These are phyloP conservation scores for Tolypocladium pustulatum DNA, from an alignment of 2,329 filamentous ascomycete genomes.

Conservation along the genomic window DNA sequence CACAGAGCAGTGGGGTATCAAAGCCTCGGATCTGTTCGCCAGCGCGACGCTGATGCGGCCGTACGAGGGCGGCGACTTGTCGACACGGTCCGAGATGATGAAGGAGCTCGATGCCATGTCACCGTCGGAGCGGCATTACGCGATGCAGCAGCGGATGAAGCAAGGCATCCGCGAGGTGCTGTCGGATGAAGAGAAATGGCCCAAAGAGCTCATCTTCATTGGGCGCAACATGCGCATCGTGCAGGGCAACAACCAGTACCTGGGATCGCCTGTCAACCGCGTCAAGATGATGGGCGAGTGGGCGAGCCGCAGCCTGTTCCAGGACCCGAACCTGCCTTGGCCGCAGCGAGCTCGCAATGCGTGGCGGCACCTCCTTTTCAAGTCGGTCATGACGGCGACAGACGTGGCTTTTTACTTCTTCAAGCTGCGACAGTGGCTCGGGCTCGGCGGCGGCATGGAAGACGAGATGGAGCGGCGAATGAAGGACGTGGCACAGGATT, in stretches of 20 bases:
- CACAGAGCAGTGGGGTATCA: constrained; percentile 75
- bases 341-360: constrained; percentile 56
- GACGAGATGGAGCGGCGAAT: constrained; percentile 85
- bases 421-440: constrained; percentile 66
- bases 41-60: constrained; percentile 82
- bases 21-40: constrained; percentile 82
- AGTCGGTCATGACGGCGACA: constrained; percentile 60
- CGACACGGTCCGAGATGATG: constrained; percentile 54
- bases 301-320: constrained; percentile 75
- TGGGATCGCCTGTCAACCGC: constrained; percentile 81
- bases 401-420: constrained; percentile 79
- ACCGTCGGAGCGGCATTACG: constrained; percentile 67
- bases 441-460: constrained; percentile 77
- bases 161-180: constrained; percentile 59
- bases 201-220: constrained; percentile 84
- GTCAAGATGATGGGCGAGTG: constrained; percentile 90
- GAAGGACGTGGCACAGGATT: constrained; percentile 79
- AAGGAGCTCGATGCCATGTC: constrained; percentile 48
- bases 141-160: constrained; percentile 80
- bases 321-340: constrained; percentile 55
- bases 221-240: constrained; percentile 87
- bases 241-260: constrained; percentile 84
- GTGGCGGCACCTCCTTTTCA: constrained; percentile 74
- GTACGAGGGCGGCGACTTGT: constrained; percentile 73
- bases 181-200: constrained; percentile 78